Evolutionary conservation across 768 basidiomycete species (phyloP).

Genomic region (Naematelia encephala): DNA sequence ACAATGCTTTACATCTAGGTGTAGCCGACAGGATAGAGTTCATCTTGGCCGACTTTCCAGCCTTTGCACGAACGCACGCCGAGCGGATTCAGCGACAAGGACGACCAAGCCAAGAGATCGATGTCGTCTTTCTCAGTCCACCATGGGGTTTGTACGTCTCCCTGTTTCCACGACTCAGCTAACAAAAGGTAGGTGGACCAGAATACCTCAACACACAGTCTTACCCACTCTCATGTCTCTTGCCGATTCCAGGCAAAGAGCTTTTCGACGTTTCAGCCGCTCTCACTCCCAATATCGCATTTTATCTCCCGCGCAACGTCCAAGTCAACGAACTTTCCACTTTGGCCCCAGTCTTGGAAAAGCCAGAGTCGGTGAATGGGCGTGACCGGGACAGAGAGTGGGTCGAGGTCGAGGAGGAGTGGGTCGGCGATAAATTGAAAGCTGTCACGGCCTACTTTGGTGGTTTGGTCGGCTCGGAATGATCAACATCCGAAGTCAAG

Average conservation of each 20-base stretch:
- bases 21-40: conserved; percentile 95
- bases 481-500: background rate
- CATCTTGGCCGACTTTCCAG: conserved; percentile 76
- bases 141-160: conserved; percentile 81
- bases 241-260: conserved; percentile 76
- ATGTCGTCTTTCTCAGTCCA: conserved; percentile 88
- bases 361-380: conserved; percentile 21
- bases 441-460: conserved; percentile 94
- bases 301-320: conserved; percentile 81
- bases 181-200: conserved; percentile 12
- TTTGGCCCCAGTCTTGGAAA: conserved; percentile 50
- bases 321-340: conserved; percentile 67
- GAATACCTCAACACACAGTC: conserved; percentile 1
- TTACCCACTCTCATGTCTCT: conserved; percentile 69
- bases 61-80: conserved; percentile 63
- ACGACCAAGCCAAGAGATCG: conserved; percentile 54
- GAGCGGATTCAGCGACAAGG: conserved; percentile 30
- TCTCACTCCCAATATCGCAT: conserved; percentile 80
- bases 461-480: conserved; percentile 57
- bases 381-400: conserved; percentile 53
- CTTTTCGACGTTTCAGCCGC: conserved; percentile 70
- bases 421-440: conserved; percentile 91
- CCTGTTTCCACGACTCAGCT: conserved; percentile 20
- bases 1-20: conserved; percentile 91
- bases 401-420: conserved; percentile 92